Percentiles rank a stretch among this genome's conserved stretches.
Conservation (phyloP, 257 asterid species). For the Solanum tacnaense region DNA sequence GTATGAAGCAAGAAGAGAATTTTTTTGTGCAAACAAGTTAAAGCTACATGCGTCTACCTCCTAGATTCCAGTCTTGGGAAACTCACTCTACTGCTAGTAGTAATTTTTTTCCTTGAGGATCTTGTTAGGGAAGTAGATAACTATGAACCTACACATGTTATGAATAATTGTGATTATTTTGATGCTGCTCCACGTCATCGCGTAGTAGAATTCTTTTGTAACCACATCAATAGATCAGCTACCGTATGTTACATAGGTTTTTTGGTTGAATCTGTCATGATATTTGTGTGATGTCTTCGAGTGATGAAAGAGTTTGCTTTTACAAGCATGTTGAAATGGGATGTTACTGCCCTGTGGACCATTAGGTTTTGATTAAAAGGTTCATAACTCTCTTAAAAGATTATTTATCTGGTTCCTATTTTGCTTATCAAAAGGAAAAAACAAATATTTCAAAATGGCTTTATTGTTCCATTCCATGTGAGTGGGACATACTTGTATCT, state of each 20-base stretch:
- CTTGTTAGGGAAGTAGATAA: neutral
- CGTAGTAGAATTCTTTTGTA: neutral
- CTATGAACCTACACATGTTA: neutral
- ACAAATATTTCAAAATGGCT: neutral
- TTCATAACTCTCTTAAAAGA: neutral
- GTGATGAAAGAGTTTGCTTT: neutral
- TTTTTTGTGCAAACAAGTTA: neutral
- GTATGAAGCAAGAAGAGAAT: neutral
- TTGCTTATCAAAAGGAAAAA: neutral
- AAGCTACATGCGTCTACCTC: neutral
- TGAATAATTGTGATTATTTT: neutral
- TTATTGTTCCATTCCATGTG: neutral
- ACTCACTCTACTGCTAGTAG: neutral
- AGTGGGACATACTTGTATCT: neutral
- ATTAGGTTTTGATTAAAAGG: neutral
- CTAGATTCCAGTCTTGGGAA: neutral
- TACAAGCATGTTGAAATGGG: neutral
- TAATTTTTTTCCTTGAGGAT: neutral
- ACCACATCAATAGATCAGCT: neutral
- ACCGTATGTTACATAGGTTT: neutral
- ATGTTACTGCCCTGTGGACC: neutral
- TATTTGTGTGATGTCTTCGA: neutral
- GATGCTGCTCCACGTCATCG: neutral
- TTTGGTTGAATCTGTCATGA: neutral
- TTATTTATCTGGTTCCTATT: neutral